Evolutionary conservation across 768 basidiomycete genomes (phyloP).

Genomic region (Pisolithus marmoratus): DNA sequence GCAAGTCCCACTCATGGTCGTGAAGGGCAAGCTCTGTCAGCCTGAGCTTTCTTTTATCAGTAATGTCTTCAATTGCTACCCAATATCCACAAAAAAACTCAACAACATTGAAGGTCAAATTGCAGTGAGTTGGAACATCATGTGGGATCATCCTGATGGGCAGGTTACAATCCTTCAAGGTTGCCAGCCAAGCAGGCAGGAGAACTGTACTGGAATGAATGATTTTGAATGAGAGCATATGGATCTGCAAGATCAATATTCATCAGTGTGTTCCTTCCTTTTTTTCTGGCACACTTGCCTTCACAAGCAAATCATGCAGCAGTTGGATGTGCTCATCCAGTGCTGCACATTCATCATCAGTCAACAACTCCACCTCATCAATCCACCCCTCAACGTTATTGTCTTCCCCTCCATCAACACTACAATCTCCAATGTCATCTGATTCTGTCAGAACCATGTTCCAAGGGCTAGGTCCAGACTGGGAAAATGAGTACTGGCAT

Average conservation of each 20-base stretch:
- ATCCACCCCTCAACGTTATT: conserved; percentile 13
- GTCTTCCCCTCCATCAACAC: background rate
- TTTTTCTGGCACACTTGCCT: background rate
- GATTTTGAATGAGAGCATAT: conserved; percentile 15
- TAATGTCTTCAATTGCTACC: background rate
- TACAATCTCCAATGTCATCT: background rate
- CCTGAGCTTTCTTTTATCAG: conserved; percentile 10
- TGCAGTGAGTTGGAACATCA: conserved; percentile 25
- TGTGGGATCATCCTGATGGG: conserved; percentile 11
- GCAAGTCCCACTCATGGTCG: conserved; percentile 10
- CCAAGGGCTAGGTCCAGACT: too few relatives aligned
- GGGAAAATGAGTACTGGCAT: too few relatives aligned
- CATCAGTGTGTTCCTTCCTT: background rate
- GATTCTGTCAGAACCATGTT: too few relatives aligned
- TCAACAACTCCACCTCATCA: conserved; percentile 12
- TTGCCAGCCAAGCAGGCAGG: conserved; percentile 13
- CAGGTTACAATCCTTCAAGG: background rate
- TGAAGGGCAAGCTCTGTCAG: background rate
- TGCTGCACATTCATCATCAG: conserved; percentile 5
- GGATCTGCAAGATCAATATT: conserved; percentile 11
- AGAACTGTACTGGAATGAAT: conserved; percentile 15
- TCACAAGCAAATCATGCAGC: background rate
- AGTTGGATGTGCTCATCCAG: conserved; percentile 7
- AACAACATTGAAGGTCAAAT: background rate
- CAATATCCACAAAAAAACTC: background rate